phyloP scores from a whole-genome alignment of 2,329 filamentous ascomycete genomes.

The Sporothrix phasma region DNA sequence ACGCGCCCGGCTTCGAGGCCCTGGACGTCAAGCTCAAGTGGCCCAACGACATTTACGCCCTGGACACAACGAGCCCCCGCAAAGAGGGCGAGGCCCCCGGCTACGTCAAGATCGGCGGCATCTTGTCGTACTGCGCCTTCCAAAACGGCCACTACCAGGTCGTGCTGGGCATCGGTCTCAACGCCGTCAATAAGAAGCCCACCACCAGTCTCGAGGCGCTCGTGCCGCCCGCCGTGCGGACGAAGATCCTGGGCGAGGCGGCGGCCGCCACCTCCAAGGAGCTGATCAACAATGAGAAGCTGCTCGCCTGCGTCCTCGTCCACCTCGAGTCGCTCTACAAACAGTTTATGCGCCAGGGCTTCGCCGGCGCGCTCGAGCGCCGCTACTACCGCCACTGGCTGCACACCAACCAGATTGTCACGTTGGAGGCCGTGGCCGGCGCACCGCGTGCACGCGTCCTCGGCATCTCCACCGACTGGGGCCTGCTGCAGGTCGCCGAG shows the following conservation, averaged over 20 bases:
- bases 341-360: conserved; percentile 65
- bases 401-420: conserved; percentile 63
- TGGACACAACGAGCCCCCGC: conserved; percentile 41
- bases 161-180: conserved; percentile 78
- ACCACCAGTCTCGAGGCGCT: conserved; percentile 80
- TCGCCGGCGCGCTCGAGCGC: conserved; percentile 60
- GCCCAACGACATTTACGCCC: conserved; percentile 89
- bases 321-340: conserved; percentile 68
- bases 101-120: conserved; percentile 87
- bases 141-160: conserved; percentile 68
- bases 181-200: conserved; percentile 71
- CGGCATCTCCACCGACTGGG: conserved; percentile 89
- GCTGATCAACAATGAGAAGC: conserved; percentile 62
- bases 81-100: background rate
- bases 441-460: conserved; percentile 59
- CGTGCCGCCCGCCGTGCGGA: conserved; percentile 38
- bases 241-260: background rate
- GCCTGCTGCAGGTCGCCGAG: conserved; percentile 76
- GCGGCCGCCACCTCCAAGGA: conserved; percentile 27
- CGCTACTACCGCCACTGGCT: conserved; percentile 79
- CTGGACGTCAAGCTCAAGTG: conserved; percentile 85
- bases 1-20: conserved; percentile 63
- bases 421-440: conserved; percentile 70
- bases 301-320: conserved; percentile 72
- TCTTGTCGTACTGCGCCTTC: conserved; percentile 83